These are phyloP conservation scores for Microthyrium microscopicum DNA, from an alignment of 2,329 filamentous ascomycete species.

Conservation along the genomic window DNA sequence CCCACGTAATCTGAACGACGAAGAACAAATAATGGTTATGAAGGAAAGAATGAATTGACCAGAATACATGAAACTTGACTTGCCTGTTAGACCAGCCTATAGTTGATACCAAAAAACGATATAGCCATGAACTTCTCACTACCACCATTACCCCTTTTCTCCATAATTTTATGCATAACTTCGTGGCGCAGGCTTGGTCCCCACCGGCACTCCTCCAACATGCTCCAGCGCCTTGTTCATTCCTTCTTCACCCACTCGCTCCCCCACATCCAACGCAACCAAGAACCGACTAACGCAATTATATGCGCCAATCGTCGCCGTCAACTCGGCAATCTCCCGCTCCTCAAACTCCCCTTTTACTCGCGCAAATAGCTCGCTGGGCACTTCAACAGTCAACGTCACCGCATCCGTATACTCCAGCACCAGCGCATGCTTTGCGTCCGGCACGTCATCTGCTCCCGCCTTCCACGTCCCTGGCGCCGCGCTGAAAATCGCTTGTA, in stretches of 20 bases:
- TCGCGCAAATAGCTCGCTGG: conserved; percentile 48
- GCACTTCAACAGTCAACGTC: conserved; percentile 56
- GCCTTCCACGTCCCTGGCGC: conserved; percentile 8
- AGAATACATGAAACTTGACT: too few relatives aligned
- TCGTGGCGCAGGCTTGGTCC: conserved; percentile 1
- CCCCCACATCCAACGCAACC: conserved; percentile 56
- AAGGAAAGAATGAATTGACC: too few relatives aligned
- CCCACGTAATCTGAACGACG: conserved; percentile 68
- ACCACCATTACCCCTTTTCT: conserved; percentile 14
- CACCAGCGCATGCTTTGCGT: conserved; percentile 29
- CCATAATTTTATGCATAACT: not conserved
- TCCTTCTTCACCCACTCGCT: conserved; percentile 18
- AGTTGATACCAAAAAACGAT: not conserved
- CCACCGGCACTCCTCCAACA: conserved; percentile 8
- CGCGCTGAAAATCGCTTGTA: conserved; percentile 15
- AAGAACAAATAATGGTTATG: not conserved
- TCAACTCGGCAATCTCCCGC: conserved; percentile 64
- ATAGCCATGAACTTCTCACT: not conserved
- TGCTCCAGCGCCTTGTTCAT: conserved; percentile 17
- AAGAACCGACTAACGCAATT: conserved; percentile 76
- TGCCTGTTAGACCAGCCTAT: too few relatives aligned
- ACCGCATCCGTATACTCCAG: conserved; percentile 67
- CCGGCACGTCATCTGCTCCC: not conserved
- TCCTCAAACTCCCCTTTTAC: conserved; percentile 47
- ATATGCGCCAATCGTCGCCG: conserved; percentile 61